Conservation (phyloP, 106 monocot species). For the Dioscorea dumetorum region DNA sequence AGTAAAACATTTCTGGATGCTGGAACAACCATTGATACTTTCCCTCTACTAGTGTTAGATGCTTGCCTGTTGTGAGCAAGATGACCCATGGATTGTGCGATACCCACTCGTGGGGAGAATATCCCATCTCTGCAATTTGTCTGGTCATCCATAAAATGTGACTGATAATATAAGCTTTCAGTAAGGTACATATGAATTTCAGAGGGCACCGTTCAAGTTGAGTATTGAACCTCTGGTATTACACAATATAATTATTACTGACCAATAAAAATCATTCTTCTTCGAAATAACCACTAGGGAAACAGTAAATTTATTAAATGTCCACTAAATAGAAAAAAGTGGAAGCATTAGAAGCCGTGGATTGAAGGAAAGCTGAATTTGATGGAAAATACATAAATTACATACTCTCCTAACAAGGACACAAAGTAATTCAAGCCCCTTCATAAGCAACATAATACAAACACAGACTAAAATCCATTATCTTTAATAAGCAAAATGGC, state of each 20-base stretch:
- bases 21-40: conserved; percentile 5
- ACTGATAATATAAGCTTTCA: conserved; percentile 13
- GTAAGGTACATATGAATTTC: background rate
- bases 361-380: no score
- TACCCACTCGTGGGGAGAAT: conserved; percentile 1
- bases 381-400: no score
- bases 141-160: conserved; percentile 17
- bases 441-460: no score
- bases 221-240: background rate
- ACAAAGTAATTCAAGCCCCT: no score
- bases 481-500: no score
- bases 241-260: background rate
- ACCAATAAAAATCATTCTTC: background rate
- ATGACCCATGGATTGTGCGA: background rate
- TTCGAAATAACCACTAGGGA: background rate
- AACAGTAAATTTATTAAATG: background rate
- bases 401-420: no score
- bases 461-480: no score
- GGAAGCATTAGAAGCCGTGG: background rate
- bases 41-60: conserved; percentile 10
- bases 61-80: conserved; percentile 7
- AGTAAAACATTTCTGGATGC: conserved; percentile 1
- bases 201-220: background rate
- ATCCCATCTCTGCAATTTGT: background rate
- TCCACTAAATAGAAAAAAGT: background rate